Evolutionary conservation across 208 protist species (phyloP).

Genomic region (Leishmania braziliensis): DNA sequence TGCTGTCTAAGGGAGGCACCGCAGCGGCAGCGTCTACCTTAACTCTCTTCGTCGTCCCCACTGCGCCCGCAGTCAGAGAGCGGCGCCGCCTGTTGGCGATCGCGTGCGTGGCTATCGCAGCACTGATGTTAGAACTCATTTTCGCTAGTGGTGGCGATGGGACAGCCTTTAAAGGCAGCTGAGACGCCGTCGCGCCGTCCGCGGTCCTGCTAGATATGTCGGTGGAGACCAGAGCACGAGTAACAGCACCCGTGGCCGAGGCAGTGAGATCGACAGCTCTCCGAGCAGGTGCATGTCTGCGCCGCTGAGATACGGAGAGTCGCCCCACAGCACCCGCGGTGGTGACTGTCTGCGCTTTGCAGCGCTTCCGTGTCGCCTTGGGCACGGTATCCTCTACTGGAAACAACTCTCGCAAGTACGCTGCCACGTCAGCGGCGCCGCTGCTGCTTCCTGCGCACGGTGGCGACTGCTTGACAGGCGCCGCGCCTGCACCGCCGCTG

Average conservation of each 20-base stretch:
- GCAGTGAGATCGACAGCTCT: background rate
- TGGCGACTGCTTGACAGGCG: too few relatives aligned
- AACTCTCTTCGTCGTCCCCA: background rate
- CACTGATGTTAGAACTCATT: background rate
- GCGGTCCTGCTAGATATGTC: background rate
- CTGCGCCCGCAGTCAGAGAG: background rate
- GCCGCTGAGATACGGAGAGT: background rate
- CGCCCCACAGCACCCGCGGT: background rate
- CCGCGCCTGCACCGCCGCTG: background rate
- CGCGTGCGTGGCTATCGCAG: background rate
- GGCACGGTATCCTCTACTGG: background rate
- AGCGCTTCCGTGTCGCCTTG: background rate
- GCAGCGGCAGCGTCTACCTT: background rate
- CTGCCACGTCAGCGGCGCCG: background rate
- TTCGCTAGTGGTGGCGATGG: background rate
- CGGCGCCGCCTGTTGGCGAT: background rate
- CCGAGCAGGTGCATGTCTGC: background rate
- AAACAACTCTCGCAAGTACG: conserved; percentile 7
- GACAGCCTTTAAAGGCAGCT: background rate
- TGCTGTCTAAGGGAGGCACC: background rate
- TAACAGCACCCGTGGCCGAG: background rate
- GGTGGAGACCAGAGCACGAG: background rate
- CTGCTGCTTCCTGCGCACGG: background rate
- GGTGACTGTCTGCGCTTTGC: background rate
- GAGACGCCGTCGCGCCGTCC: background rate